These are phyloP conservation scores for Epichloe typhina DNA, from an alignment of 2,329 filamentous ascomycete species.

Conservation along the genomic window DNA sequence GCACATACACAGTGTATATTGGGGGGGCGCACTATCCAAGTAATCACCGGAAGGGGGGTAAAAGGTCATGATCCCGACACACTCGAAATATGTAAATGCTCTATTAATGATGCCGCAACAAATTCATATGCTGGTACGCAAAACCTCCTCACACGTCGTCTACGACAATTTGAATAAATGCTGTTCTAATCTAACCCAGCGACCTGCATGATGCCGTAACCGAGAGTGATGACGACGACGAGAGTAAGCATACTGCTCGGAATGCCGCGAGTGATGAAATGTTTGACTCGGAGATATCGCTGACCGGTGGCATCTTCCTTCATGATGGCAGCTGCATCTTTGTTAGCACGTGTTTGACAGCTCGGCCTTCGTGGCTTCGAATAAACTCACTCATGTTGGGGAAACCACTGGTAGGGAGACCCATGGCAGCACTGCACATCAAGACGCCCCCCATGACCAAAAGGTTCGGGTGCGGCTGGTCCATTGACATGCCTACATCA, in stretches of 20 bases:
- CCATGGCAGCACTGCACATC: slow-evolving; percentile 97
- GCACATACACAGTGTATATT: neutral
- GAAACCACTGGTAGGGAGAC: slow-evolving; percentile 86
- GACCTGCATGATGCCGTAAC: slow-evolving; percentile 79
- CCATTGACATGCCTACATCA: slow-evolving; percentile 74
- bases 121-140: neutral
- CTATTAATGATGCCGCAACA: neutral
- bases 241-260: slow-evolving; percentile 76
- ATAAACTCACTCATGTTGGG: slow-evolving; percentile 91
- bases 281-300: slow-evolving; percentile 79
- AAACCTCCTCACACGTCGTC: neutral
- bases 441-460: slow-evolving; percentile 89
- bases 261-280: slow-evolving; percentile 90
- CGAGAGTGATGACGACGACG: slow-evolving; percentile 70
- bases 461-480: slow-evolving; percentile 81
- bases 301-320: slow-evolving; percentile 94
- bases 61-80: too few species aligned
- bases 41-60: neutral
- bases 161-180: neutral
- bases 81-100: too few species aligned
- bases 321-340: slow-evolving; percentile 75
- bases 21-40: neutral
- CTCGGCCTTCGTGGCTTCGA: neutral
- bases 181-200: slow-evolving; percentile 41
- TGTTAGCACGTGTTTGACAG: slow-evolving; percentile 10